Percentiles rank a stretch among this genome's conserved stretches.
Evolutionary conservation across 1,139 yeast species (phyloP).

Genomic region (Yamadazyma taylorii): DNA sequence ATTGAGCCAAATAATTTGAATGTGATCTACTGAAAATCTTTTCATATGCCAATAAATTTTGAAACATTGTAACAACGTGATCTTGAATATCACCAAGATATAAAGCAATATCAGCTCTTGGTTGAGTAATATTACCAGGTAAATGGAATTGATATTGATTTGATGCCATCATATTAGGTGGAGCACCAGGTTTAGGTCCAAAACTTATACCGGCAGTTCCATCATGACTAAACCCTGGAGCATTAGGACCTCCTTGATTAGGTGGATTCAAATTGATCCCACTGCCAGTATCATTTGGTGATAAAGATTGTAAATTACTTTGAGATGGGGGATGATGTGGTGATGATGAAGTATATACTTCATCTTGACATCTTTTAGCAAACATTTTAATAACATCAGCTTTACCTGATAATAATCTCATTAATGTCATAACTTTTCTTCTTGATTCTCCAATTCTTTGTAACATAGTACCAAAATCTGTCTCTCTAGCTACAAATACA

Average conservation of each 20-base stretch:
- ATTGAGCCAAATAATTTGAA: conserved; percentile 87
- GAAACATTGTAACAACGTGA: conserved; percentile 95
- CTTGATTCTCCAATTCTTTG: conserved; percentile 85
- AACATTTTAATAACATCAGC: conserved; percentile 98
- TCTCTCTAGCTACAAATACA: conserved; percentile 36
- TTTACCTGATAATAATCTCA: conserved; percentile 88
- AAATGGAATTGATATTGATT: conserved; percentile 19
- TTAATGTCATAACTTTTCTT: conserved; percentile 85
- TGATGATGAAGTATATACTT: conserved; percentile 23
- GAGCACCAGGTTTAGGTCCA: conserved; percentile 22
- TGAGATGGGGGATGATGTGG: conserved; percentile 11
- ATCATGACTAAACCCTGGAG: conserved; percentile 15
- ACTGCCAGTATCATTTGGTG: conserved; percentile 10
- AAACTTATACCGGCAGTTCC: conserved; percentile 21
- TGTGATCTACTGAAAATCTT: conserved; percentile 91
- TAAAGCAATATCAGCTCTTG: conserved; percentile 80
- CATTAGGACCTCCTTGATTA: background rate
- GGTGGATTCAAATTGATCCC: conserved; percentile 1
- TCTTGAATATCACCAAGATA: conserved; percentile 97
- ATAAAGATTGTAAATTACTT: conserved; percentile 10
- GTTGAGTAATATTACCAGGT: conserved; percentile 47
- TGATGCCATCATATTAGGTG: conserved; percentile 17
- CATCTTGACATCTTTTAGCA: conserved; percentile 93
- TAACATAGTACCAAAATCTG: conserved; percentile 71
- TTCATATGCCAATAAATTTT: conserved; percentile 83